Evolutionary conservation across 148 eudicot genomes (phyloP).

Genomic region (Amaranthus cruentus): DNA sequence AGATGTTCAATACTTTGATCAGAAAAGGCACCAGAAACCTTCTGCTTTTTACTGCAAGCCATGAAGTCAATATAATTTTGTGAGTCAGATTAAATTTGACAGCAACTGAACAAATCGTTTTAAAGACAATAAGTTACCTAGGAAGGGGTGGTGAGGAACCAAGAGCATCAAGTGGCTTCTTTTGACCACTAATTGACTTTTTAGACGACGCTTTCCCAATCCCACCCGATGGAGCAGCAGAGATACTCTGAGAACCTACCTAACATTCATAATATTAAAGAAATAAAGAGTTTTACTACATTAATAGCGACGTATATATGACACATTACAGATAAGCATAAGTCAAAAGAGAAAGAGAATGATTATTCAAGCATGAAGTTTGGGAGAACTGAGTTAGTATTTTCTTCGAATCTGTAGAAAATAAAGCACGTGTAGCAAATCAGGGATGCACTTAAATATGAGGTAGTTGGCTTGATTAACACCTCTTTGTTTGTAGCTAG

Average conservation of each 20-base stretch:
- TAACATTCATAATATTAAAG: conserved; percentile 12
- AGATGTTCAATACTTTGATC: conserved; percentile 98
- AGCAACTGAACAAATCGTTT: background rate
- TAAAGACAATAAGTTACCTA: conserved; percentile 38
- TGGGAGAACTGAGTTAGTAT: background rate
- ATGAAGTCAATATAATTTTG: background rate
- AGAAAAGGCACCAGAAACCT: conserved; percentile 50
- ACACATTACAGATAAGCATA: background rate
- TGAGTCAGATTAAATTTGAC: background rate
- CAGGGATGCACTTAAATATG: background rate
- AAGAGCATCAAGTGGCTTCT: conserved; percentile 71
- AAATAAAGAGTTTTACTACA: conserved; percentile 5
- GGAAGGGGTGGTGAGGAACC: conserved; percentile 68
- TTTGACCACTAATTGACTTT: conserved; percentile 58
- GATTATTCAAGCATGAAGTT: background rate
- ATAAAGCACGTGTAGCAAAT: background rate
- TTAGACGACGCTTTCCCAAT: conserved; percentile 44
- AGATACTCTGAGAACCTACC: conserved; percentile 43
- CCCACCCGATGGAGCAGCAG: conserved; percentile 34
- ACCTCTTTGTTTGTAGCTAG: background rate
- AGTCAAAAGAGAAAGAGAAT: background rate
- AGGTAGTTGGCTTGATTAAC: background rate
- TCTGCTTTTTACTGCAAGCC: conserved; percentile 82
- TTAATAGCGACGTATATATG: background rate
- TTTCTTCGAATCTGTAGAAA: background rate